A percentile compares a stretch with the other conserved stretches of the same genome.
phyloP scores from a whole-genome alignment of 1,284 basidiomycete genomes.

The Singerocomus inundabilis region DNA sequence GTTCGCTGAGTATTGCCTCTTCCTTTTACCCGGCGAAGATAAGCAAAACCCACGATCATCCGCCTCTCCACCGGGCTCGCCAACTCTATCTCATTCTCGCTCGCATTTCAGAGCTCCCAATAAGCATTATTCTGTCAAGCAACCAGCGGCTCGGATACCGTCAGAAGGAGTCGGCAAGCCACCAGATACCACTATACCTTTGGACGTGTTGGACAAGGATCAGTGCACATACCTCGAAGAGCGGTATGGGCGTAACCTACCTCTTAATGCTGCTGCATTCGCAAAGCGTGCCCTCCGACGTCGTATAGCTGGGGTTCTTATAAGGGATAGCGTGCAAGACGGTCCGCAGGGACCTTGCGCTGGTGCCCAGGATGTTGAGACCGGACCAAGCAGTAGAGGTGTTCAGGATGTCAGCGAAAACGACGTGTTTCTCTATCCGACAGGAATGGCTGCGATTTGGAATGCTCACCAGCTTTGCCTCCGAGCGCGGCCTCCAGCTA shows the following conservation, averaged over 20 bases:
- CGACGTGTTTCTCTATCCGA: slow-evolving; percentile 86
- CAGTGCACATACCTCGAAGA: slow-evolving; percentile 80
- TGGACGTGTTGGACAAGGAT: slow-evolving; percentile 43
- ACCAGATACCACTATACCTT: slow-evolving; percentile 1
- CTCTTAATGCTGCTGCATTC: slow-evolving; percentile 66
- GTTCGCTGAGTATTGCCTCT: slow-evolving; percentile 80
- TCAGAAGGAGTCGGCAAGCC: slow-evolving; percentile 1
- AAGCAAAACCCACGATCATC: slow-evolving; percentile 21
- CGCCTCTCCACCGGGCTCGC: slow-evolving; percentile 25
- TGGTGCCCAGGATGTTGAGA: slow-evolving; percentile 46
- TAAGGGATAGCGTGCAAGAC: slow-evolving; percentile 52
- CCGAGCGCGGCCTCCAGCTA: slow-evolving; percentile 53
- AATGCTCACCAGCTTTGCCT: slow-evolving; percentile 79
- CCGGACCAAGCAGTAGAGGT: slow-evolving; percentile 61
- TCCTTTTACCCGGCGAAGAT: slow-evolving; percentile 49
- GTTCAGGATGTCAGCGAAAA: slow-evolving; percentile 68
- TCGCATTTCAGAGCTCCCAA: slow-evolving; percentile 48
- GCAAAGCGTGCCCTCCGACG: slow-evolving; percentile 87
- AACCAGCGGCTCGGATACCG: slow-evolving; percentile 27
- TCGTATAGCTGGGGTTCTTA: slow-evolving; percentile 85
- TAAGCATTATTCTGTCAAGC: slow-evolving; percentile 61
- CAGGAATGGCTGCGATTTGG: slow-evolving; percentile 95
- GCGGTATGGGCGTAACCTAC: slow-evolving; percentile 92
- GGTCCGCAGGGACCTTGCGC: slow-evolving; percentile 40
- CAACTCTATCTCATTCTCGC: slow-evolving; percentile 29